Evolutionary conservation across 2,329 filamentous ascomycete species (phyloP).

Genomic region (Blastomyces percursus): DNA sequence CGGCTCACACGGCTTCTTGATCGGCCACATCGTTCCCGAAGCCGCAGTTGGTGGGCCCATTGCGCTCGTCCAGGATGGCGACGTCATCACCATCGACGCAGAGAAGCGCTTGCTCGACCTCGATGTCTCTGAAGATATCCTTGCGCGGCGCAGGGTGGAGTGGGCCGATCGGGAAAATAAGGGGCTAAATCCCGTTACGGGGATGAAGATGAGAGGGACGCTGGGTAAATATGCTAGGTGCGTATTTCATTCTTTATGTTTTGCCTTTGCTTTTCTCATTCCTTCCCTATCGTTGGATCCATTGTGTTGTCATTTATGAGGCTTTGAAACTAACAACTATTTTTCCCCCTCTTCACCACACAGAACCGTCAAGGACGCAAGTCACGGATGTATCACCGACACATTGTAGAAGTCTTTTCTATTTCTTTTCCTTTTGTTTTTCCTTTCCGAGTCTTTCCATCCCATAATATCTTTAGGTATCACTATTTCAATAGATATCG

Average conservation of each 20-base stretch:
- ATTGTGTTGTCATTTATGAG: background rate
- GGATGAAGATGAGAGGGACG: constrained; percentile 51
- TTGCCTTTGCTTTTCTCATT: background rate
- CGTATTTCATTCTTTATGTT: constrained; percentile 10
- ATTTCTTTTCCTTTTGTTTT: background rate
- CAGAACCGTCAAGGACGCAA: constrained; percentile 36
- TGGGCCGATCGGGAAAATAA: constrained; percentile 44
- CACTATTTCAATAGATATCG: background rate
- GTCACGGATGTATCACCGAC: constrained; percentile 40
- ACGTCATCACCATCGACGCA: constrained; percentile 77
- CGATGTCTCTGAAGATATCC: constrained; percentile 44
- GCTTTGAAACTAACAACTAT: background rate
- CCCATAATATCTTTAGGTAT: background rate
- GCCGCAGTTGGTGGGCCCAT: constrained; percentile 83
- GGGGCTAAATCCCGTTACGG: constrained; percentile 39
- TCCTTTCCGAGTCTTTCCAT: background rate
- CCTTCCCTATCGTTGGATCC: background rate
- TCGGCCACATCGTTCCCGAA: constrained; percentile 63
- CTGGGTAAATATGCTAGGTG: constrained; percentile 56
- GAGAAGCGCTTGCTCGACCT: constrained; percentile 36
- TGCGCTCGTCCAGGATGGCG: constrained; percentile 67
- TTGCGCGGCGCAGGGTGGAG: constrained; percentile 45
- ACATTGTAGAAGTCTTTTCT: constrained; percentile 7
- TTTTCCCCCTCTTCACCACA: background rate
- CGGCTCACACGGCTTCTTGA: constrained; percentile 40